Conservation (phyloP, 768 basidiomycete species). For the Hygrophoropsis aurantiaca region DNA sequence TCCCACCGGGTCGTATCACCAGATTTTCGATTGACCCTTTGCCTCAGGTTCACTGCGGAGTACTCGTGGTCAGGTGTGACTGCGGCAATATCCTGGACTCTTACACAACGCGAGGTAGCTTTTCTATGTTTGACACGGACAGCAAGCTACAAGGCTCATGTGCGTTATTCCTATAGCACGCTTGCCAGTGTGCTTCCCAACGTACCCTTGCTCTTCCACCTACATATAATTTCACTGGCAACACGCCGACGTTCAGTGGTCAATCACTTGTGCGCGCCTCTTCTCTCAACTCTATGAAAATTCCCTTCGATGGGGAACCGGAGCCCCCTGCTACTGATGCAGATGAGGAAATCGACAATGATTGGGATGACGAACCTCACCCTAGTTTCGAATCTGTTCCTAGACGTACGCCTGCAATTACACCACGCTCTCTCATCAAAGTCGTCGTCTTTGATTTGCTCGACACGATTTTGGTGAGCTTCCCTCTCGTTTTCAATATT, state of each 20-base stretch:
- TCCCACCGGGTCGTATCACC: background rate
- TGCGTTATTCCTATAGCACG: background rate
- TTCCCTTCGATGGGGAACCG: background rate
- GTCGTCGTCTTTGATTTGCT: constrained; percentile 1
- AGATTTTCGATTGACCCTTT: too few relatives aligned
- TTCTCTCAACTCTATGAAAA: background rate
- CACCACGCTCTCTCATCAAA: background rate
- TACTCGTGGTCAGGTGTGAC: too few relatives aligned
- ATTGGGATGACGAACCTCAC: background rate
- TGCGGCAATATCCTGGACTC: background rate
- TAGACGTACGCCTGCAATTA: background rate
- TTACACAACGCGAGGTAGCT: background rate
- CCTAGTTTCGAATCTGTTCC: background rate
- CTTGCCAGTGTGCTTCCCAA: background rate
- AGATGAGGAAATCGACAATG: too few relatives aligned
- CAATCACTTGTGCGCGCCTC: background rate
- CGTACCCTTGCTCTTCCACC: background rate
- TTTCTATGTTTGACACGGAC: background rate
- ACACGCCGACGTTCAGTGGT: background rate
- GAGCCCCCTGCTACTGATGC: background rate
- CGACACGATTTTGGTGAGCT: background rate
- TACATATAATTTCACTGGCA: background rate
- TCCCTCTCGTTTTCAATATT: too few relatives aligned
- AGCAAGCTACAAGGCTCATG: too few relatives aligned
- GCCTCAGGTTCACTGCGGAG: background rate